A percentile compares a stretch with the other conserved stretches of the same genome.
Evolutionary conservation across 768 basidiomycete genomes (phyloP).

Genomic region (Lactarius trivialis): DNA sequence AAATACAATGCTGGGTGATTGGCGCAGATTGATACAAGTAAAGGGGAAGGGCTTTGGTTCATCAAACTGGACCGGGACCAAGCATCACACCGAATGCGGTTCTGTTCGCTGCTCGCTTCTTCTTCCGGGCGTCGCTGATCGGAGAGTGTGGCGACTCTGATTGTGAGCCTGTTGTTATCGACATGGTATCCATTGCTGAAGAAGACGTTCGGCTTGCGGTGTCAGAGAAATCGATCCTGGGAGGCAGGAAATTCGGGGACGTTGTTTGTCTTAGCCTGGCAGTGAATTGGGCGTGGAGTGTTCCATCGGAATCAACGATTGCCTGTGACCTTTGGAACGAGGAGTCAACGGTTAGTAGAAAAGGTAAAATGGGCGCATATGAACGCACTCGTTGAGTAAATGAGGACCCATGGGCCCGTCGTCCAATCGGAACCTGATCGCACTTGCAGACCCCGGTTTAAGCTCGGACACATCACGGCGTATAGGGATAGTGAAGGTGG

Average conservation of each 20-base stretch:
- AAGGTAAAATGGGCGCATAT: background rate
- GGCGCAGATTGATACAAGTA: background rate
- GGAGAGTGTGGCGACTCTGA: background rate
- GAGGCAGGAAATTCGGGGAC: background rate
- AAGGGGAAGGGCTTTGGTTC: background rate
- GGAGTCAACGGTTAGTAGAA: background rate
- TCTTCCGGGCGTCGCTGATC: background rate
- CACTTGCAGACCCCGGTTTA: background rate
- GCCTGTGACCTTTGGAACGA: slow-evolving; percentile 23
- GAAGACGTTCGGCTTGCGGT: background rate
- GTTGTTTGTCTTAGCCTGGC: background rate
- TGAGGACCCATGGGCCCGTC: background rate
- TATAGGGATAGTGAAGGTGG: background rate
- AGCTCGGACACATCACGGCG: slow-evolving; percentile 21
- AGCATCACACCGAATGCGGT: background rate
- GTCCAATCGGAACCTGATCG: background rate
- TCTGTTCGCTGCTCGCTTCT: background rate
- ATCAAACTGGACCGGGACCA: background rate
- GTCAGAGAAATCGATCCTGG: background rate
- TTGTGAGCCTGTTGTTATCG: background rate
- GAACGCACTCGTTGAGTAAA: slow-evolving; percentile 38
- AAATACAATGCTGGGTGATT: background rate
- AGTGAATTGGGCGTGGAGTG: slow-evolving; percentile 20
- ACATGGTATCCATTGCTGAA: background rate
- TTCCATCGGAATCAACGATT: slow-evolving; percentile 23